These are phyloP conservation scores for Tetrahymena malaccensis DNA, from an alignment of 73 alveolate species.

Conservation along the genomic window DNA sequence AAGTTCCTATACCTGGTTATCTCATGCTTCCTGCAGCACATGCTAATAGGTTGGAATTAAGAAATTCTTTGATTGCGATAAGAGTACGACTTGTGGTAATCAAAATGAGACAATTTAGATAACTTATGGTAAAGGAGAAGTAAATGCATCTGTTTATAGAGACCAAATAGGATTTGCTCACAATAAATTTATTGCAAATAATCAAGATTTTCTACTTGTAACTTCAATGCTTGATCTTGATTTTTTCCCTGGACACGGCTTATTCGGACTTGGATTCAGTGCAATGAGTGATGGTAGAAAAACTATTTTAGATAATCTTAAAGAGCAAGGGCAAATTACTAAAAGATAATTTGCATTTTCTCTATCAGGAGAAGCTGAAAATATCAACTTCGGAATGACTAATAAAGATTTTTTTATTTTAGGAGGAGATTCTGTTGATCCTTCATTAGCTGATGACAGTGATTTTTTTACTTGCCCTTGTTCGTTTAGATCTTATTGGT, in stretches of 20 bases:
- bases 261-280: not conserved
- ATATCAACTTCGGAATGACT: not conserved
- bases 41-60: not conserved
- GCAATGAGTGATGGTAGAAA: not conserved
- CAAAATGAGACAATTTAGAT: not conserved
- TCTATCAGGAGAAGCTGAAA: not conserved
- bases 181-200: not conserved
- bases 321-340: not conserved
- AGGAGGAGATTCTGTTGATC: not conserved
- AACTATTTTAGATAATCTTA: not conserved
- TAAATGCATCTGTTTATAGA: not conserved
- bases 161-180: not conserved
- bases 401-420: not conserved
- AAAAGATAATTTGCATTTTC: not conserved
- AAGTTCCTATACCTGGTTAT: not conserved
- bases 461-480: not conserved
- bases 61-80: not conserved
- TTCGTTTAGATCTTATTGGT: not conserved
- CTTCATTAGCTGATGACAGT: not conserved
- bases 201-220: not conserved
- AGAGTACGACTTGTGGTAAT: not conserved
- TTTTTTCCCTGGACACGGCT: not conserved
- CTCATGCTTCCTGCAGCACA: not conserved
- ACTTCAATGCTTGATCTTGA: not conserved
- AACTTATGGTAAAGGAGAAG: not conserved